Evolutionary conservation across 2,329 filamentous ascomycete genomes (phyloP), one percentile per base, ranked within the genome.

Genomic region (Alternaria sp.): DNA sequence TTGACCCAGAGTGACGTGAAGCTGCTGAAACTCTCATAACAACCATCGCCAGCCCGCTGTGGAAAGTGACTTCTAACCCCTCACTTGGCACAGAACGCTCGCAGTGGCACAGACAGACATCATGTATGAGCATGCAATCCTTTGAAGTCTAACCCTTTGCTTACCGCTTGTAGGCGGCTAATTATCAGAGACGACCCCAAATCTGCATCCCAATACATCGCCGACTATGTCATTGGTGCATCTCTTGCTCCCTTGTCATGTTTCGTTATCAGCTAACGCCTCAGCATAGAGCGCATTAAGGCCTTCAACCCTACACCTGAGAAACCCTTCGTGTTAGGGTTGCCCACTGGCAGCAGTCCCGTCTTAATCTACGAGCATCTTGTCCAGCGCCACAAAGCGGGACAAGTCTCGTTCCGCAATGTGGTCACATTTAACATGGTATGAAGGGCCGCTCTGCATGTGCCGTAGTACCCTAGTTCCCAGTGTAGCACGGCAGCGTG

Each of bases 361-460:
- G 86, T 93, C 63, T 85, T 87, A 53, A 89, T 95, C 67, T 96
- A 96, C 82, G 88, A 88, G 77, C 85, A 89, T 68, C 85, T 96
- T 27, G 92, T 95, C 50, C 81, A 86, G 71, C 86, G 86, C 74
- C 88, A 89, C 83, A 91, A 91, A 80, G 85, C 86, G 66, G 89
- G 89, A 72, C 81, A 92, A 75, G 89, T 96, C 73, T 94, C 92
- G 1, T 96, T 96, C 78, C 89, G 90, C 74, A 87, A 96, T 90
- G 92, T 96, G 73, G 87, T 95, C 75, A 96, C 92, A 27, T 96
- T 96, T 85, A 95, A 95, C 80, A 95, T 95, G 92, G 89, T 91
- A 85, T 60, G 81, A 67, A 51, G 18, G 18, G 61, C 54, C 56
- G 36, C 57, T 54, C 64, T 62, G 53, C 63, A 58, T 54, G 44